These are phyloP conservation scores for Chaetomium strumarium DNA, from an alignment of 2,329 filamentous ascomycete genomes.

Conservation along the genomic window DNA sequence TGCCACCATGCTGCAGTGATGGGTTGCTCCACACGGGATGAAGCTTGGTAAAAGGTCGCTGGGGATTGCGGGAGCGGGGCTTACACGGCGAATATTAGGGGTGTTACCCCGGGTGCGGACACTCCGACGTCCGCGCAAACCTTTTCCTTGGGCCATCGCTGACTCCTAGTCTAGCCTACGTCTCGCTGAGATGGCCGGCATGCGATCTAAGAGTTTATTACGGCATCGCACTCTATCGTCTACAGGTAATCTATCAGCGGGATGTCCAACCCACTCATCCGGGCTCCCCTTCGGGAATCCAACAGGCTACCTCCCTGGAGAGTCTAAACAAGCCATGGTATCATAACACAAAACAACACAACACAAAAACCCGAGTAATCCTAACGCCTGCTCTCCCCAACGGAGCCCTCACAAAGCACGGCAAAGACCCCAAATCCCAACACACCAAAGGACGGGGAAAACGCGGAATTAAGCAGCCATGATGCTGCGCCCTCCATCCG, in stretches of 20 bases:
- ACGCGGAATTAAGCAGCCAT: constrained; percentile 32
- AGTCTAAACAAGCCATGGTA: neutral
- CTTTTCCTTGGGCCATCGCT: no score
- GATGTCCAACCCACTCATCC: neutral
- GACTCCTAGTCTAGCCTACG: no score
- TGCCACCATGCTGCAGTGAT: no score
- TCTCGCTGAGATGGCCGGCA: no score
- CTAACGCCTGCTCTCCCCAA: neutral
- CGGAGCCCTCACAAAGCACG: constrained; percentile 1
- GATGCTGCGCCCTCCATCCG: constrained; percentile 41
- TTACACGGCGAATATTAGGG: no score
- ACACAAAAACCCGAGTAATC: neutral
- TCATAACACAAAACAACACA: neutral
- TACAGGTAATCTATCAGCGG: neutral
- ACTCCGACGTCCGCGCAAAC: neutral
- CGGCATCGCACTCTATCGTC: neutral
- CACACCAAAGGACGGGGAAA: neutral
- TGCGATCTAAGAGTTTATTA: neutral
- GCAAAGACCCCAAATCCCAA: constrained; percentile 1
- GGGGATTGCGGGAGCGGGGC: no score
- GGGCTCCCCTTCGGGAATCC: neutral
- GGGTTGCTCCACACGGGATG: no score
- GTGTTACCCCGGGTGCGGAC: neutral
- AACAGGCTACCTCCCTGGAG: neutral
- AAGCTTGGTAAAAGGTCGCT: no score